Evolutionary conservation across 129 eudicot genomes (phyloP).

Genomic region (Chrysanthemum lavandulifolium): DNA sequence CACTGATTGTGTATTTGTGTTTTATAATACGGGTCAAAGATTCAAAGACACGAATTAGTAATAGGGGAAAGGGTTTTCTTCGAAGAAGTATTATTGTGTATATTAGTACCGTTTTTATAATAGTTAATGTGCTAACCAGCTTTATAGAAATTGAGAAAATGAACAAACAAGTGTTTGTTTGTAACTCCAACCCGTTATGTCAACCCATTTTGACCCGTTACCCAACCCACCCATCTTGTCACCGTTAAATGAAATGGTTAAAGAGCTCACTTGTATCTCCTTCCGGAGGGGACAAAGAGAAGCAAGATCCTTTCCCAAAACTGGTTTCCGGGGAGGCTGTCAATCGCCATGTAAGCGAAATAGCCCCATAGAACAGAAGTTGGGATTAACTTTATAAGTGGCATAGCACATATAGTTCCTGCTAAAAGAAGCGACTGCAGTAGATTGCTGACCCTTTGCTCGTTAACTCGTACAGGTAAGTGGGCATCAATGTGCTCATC

Average conservation of each 20-base stretch:
- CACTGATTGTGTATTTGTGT: neutral
- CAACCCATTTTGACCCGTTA: neutral
- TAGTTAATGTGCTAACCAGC: too few relatives aligned
- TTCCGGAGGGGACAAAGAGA: constrained; percentile 53
- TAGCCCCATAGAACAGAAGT: constrained; percentile 73
- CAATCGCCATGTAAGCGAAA: constrained; percentile 91
- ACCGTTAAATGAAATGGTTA: neutral
- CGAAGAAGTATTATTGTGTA: too few relatives aligned
- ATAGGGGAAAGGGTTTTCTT: too few relatives aligned
- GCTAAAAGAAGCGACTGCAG: constrained; percentile 73
- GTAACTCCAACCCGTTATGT: neutral
- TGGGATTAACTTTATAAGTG: constrained; percentile 49
- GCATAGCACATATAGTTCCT: constrained; percentile 48
- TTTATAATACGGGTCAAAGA: neutral
- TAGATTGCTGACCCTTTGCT: constrained; percentile 78
- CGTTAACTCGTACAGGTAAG: constrained; percentile 78
- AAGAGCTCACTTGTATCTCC: constrained; percentile 64
- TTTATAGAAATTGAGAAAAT: too few relatives aligned
- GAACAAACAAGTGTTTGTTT: too few relatives aligned
- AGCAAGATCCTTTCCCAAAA: constrained; percentile 72
- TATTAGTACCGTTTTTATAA: too few relatives aligned
- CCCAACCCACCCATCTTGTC: neutral
- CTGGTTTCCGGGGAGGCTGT: constrained; percentile 84
- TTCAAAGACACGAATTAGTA: neutral
- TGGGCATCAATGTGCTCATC: constrained; percentile 61